Conservation (phyloP, 805 yeast genomes). For the Candida boidinii region DNA sequence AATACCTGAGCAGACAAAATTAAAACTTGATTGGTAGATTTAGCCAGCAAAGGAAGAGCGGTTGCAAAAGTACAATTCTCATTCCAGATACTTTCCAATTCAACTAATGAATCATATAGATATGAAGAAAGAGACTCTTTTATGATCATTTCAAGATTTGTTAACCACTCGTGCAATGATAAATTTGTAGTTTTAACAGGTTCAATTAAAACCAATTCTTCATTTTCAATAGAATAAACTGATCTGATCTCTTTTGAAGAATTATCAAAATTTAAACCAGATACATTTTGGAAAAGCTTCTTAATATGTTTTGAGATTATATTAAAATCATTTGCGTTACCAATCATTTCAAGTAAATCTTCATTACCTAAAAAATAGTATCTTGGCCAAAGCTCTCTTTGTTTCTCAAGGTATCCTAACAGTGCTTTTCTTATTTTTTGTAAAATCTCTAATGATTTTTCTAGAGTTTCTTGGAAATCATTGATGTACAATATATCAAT, state of each 20-base stretch:
- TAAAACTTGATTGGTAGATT: conserved; percentile 47
- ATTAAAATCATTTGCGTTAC: conserved; percentile 41
- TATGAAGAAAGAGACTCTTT: conserved; percentile 35
- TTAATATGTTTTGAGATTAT: conserved; percentile 49
- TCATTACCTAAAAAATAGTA: conserved; percentile 88
- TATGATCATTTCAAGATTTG: conserved; percentile 45
- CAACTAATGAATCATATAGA: conserved; percentile 24
- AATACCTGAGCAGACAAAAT: conserved; percentile 46
- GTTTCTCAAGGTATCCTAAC: conserved; percentile 70
- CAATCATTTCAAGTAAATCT: conserved; percentile 76
- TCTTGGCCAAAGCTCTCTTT: conserved; percentile 69
- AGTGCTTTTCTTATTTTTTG: conserved; percentile 54
- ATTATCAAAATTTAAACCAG: conserved; percentile 26
- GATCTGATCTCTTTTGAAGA: conserved; percentile 18
- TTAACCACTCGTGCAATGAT: conserved; percentile 54
- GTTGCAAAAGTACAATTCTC: neutral
- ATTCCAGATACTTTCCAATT: conserved; percentile 10
- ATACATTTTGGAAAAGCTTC: conserved; percentile 67
- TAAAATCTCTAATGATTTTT: conserved; percentile 47
- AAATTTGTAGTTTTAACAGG: conserved; percentile 35
- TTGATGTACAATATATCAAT: conserved; percentile 47
- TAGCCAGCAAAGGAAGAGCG: conserved; percentile 10
- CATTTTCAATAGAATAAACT: conserved; percentile 61
- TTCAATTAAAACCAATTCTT: conserved; percentile 32
- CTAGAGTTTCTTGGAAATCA: conserved; percentile 38